Evolutionary conservation across 306 rosid species (phyloP).

Genomic region (Ormosia semicastrata): DNA sequence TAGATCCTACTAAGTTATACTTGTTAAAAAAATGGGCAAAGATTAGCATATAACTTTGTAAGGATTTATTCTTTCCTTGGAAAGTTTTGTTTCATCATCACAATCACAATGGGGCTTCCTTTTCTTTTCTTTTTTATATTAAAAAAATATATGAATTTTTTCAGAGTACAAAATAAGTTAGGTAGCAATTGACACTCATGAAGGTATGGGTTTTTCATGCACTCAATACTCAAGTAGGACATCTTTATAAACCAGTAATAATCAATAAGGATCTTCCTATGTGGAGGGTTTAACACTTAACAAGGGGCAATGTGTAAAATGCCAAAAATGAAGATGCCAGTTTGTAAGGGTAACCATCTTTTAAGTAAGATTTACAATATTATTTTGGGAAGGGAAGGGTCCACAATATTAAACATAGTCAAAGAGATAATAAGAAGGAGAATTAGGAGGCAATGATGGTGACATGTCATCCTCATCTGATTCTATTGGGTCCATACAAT

Average conservation of each 20-base stretch:
- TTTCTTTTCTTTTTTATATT: neutral
- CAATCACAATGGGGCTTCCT: neutral
- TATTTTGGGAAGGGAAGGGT: neutral
- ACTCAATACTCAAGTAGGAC: neutral
- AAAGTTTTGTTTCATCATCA: constrained; percentile 27
- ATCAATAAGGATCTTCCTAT: neutral
- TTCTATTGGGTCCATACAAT: constrained; percentile 42
- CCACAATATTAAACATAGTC: neutral
- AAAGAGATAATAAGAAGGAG: constrained; percentile 14
- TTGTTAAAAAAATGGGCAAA: constrained; percentile 1
- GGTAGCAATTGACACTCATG: constrained; percentile 16
- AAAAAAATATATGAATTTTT: neutral
- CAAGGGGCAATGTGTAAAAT: neutral
- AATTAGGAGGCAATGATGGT: constrained; percentile 32
- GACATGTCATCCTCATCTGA: constrained; percentile 41
- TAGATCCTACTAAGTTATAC: constrained; percentile 41
- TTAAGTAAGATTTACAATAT: constrained; percentile 3
- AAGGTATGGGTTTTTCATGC: constrained; percentile 10
- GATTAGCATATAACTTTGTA: constrained; percentile 34
- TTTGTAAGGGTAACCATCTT: neutral
- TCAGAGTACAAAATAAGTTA: constrained; percentile 10
- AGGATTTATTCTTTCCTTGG: constrained; percentile 31
- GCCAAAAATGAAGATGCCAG: neutral
- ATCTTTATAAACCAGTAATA: neutral
- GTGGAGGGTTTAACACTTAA: neutral